Evolutionary conservation across 345 rosid genomes (phyloP).

Genomic region (Raphanus raphanistrum): DNA sequence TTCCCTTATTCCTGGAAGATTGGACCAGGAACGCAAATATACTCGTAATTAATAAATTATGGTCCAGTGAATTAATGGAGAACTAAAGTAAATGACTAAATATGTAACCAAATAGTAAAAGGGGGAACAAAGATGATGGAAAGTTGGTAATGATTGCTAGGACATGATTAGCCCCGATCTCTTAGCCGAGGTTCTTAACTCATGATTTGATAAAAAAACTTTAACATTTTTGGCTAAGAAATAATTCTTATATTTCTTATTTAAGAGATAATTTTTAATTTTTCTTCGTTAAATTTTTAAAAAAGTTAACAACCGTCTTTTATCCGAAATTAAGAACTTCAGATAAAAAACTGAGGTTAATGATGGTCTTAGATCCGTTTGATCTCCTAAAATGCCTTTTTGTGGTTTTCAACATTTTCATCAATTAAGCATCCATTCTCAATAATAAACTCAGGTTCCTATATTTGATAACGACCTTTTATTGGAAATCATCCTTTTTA

Average conservation of each 20-base stretch:
- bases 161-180: no score
- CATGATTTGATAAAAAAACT: no score
- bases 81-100: neutral
- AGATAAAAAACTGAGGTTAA: no score
- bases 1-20: constrained; percentile 1
- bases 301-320: no score
- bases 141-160: constrained; percentile 21
- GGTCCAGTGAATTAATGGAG: neutral
- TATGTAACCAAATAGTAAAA: neutral
- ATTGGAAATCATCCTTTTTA: neutral
- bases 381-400: constrained; percentile 10
- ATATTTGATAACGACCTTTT: constrained; percentile 22
- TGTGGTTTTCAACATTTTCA: constrained; percentile 19
- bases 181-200: no score
- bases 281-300: no score
- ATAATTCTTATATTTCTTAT: no score
- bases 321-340: no score
- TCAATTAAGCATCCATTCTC: constrained; percentile 13
- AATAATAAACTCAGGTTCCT: neutral
- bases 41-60: neutral
- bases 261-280: no score
- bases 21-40: constrained; percentile 2
- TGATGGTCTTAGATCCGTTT: neutral
- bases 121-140: neutral
- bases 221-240: no score